phyloP scores from a whole-genome alignment of 2,329 filamentous ascomycete genomes.

The Aspergillus bombycis region DNA sequence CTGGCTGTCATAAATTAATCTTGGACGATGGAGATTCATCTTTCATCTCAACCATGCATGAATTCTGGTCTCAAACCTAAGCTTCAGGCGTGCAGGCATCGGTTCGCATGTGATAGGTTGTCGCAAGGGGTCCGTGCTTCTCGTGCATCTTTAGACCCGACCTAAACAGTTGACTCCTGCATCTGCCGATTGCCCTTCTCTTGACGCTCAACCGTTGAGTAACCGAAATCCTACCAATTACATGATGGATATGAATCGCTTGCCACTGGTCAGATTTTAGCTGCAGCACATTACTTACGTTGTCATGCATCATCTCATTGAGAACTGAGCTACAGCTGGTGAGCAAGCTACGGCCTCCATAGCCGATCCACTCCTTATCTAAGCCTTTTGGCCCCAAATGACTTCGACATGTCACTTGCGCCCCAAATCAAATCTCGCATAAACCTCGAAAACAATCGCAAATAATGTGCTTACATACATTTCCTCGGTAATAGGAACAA shows the following conservation, averaged over 20 bases:
- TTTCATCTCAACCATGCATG: not conserved
- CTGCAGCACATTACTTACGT: not conserved
- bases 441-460: too few species aligned
- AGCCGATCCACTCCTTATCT: not conserved
- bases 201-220: not conserved
- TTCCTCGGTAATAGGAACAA: too few species aligned
- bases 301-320: not conserved
- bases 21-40: not conserved
- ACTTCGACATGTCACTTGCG: too few species aligned
- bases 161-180: not conserved
- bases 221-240: not conserved
- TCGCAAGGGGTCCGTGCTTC: not conserved
- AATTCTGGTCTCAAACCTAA: not conserved
- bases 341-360: not conserved
- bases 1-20: not conserved
- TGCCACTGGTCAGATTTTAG: not conserved
- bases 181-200: not conserved
- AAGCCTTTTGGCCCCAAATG: not conserved
- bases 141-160: not conserved
- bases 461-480: too few species aligned
- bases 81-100: not conserved
- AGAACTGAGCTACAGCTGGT: not conserved
- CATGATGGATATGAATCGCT: not conserved
- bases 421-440: too few species aligned
- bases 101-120: not conserved